Percentiles rank a stretch among this genome's conserved stretches.
Conservation (phyloP, 129 eudicot genomes). For the Helianthus tuberosus region DNA sequence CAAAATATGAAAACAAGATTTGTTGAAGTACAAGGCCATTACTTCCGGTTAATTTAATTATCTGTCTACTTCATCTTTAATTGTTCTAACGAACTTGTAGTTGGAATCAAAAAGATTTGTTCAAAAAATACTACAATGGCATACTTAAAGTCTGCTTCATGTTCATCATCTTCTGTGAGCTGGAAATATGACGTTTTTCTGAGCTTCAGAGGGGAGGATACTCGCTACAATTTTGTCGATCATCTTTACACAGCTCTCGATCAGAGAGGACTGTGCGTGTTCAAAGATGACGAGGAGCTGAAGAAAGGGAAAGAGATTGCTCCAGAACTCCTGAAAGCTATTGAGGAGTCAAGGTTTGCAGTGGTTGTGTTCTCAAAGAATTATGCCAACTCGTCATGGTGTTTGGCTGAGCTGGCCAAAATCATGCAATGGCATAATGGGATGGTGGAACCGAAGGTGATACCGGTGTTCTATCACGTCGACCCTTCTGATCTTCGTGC, state of each 20-base stretch:
- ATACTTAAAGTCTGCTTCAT: not conserved
- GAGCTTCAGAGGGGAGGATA: not conserved
- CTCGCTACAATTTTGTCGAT: not conserved
- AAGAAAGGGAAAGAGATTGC: not conserved
- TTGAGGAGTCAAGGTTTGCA: not conserved
- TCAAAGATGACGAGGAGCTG: conserved; percentile 7
- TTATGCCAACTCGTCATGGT: not conserved
- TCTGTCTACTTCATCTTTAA: not conserved
- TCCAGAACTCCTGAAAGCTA: conserved; percentile 2
- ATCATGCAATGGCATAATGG: not conserved
- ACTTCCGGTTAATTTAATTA: too few species aligned
- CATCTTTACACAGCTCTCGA: not conserved
- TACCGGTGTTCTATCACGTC: not conserved
- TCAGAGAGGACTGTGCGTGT: not conserved
- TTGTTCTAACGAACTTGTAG: not conserved
- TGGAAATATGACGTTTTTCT: not conserved
- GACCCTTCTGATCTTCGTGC: not conserved
- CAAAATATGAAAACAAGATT: too few species aligned
- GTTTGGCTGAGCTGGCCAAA: not conserved
- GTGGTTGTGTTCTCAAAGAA: not conserved
- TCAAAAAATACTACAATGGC: not conserved
- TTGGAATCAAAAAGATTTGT: too few species aligned
- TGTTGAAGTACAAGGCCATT: too few species aligned
- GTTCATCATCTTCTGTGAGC: not conserved
- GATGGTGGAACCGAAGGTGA: not conserved